A percentile compares a stretch with the other conserved stretches of the same genome.
Conservation (phyloP, 2,329 filamentous ascomycete species). For the Colletotrichum plurivorum region DNA sequence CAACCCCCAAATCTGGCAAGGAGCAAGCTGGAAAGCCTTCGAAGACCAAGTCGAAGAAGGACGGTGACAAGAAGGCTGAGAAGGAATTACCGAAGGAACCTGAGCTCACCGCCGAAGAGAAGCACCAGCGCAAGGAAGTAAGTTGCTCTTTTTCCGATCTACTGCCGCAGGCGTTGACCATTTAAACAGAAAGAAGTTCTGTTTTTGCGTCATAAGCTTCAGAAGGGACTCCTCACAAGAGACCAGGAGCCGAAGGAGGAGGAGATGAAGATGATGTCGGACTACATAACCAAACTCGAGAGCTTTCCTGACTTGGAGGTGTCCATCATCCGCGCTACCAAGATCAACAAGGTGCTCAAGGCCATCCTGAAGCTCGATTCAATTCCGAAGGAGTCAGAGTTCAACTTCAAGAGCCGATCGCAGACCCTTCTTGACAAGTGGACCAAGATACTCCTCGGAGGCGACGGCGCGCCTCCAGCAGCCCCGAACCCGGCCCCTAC, state of each 20-base stretch:
- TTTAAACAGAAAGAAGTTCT: constrained; percentile 79
- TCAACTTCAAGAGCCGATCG: constrained; percentile 88
- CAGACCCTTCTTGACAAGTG: constrained; percentile 86
- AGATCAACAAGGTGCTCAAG: constrained; percentile 99
- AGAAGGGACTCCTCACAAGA: constrained; percentile 90
- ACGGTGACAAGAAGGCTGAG: constrained; percentile 70
- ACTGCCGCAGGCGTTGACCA: constrained; percentile 50
- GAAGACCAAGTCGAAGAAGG: constrained; percentile 68
- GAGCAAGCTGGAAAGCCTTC: constrained; percentile 66
- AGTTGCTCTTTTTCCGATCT: constrained; percentile 40
- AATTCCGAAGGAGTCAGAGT: constrained; percentile 92
- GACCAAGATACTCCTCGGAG: constrained; percentile 83
- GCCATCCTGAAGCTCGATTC: constrained; percentile 88
- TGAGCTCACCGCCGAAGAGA: constrained; percentile 71
- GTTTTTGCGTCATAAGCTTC: constrained; percentile 93
- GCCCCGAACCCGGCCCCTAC: constrained; percentile 48
- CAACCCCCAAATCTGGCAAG: constrained; percentile 68
- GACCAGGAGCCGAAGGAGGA: constrained; percentile 89
- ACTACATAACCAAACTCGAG: constrained; percentile 86
- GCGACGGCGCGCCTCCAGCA: constrained; percentile 59
- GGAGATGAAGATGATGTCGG: constrained; percentile 84
- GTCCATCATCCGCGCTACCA: constrained; percentile 89
- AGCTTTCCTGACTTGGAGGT: constrained; percentile 84
- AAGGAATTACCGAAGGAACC: constrained; percentile 67
- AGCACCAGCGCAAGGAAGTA: constrained; percentile 72